Evolutionary conservation across 495 filamentous ascomycete species (phyloP), one percentile per base, ranked within the genome.

Genomic region (Hyaloscypha hepaticicola): DNA sequence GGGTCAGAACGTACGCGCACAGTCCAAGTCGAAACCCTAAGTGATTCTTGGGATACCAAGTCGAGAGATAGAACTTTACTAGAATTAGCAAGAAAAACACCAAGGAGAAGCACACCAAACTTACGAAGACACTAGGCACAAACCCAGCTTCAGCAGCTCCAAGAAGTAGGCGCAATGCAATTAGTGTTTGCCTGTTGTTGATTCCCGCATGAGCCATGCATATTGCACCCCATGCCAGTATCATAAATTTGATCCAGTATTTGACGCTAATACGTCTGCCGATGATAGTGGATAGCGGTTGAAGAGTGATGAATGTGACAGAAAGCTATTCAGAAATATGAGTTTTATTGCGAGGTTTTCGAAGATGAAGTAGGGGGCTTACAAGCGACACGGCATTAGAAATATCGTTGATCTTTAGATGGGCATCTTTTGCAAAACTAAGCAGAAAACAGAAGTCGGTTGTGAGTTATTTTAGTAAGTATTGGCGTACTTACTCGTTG

Each of bases 231-330:
- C 50, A 53, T 9, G 24, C 22, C 9, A 53, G 5, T 3, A 53
- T 53, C 50, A 53, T 53, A 19, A 28, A 25, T 28, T 16, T 14
- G 11, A 53, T 53, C 50, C 50, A 53, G 50, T 53, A 53, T 19
- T 53, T 53, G 26, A 53, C 26, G 9, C 50, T 21, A 53, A 53
- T 21, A 9, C 50, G 22, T 53, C 50, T 25, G 19, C 50, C 50
- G 26, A 53, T 53, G 19, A 53, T 28, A 19, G 26, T 53, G 3
- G 50, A 53, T 12, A 53, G 12, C 1, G 50, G 50, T 24, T 53
- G 50, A 5, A 53, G 26, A 5, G 26, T 28, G 22, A 53, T 19
- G 22, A 53, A 53, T 25, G 50, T 53, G 50, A 53, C 50, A 12
- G 50, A 53, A 53, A 53, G 38, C 38, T 45, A 45, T 8, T 1